Evolutionary conservation across 225 moss, liverwort and hornwort species (phyloP), one percentile per base, ranked within the genome.

Genomic region (Sphagnum contortum): DNA sequence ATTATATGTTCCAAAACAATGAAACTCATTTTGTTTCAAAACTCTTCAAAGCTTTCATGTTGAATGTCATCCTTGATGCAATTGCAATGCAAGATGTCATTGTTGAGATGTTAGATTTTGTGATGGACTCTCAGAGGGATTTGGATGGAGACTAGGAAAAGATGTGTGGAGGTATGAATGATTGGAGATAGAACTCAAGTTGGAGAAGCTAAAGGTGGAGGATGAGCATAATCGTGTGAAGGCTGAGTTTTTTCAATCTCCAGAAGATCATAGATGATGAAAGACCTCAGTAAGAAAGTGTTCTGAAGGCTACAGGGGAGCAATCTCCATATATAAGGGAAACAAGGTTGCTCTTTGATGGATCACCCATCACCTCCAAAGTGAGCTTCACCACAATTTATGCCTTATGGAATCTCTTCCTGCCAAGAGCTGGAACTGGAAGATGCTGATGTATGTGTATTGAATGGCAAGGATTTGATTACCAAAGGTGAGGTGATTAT

Each of bases 81-180:
- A 80, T 68, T 54, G 62, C 65, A 48, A 72, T 67, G 55, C 74
- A 77, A 47, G 68, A 70, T 9, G 80, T 83, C 44, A 65, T 77
- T 12, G 59, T 72, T 55, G 80, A 77, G 6, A 83, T 83, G 72
- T 59, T 83, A 0, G 72, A 80, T 6, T 73, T 77, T 57, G 57
- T 83, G 74, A 62, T 74, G 57, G 83, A 83, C 64, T 80, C 80
- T 9, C 68, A 83, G 59, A 47, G 57, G 9, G 9, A 8, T 49
- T 56, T 75, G 58, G 72, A 59, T 45, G 68, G 55, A 72, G 77
- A 51, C 47, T 80, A 45, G 74, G 68, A 1, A 72, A 45, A 58
- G 72, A n/a, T 65, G 66, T 66, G 2, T 75, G 83, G 65, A 52
- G 72, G 5, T 77, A 59, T 3, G 83, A 73, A 63, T 66, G 83